Evolutionary conservation across 2,329 filamentous ascomycete species (phyloP).

Genomic region (Calonectria montana): DNA sequence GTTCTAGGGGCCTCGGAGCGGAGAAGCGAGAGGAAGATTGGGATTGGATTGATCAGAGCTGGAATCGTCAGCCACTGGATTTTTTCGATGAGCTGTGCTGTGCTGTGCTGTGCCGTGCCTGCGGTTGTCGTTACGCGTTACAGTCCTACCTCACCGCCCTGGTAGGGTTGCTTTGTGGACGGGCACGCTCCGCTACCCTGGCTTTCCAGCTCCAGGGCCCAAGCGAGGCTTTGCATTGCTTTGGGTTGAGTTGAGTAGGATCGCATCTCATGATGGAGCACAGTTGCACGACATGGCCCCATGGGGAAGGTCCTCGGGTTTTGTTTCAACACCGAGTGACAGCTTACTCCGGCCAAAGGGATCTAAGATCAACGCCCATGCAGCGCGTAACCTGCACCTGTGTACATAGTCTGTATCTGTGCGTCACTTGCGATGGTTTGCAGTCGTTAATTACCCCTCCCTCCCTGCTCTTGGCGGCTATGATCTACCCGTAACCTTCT

Average conservation of each 20-base stretch:
- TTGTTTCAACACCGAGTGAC: neutral
- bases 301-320: constrained; percentile 18
- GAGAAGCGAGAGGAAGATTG: neutral
- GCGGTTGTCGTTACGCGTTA: neutral
- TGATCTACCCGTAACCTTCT: constrained; percentile 7
- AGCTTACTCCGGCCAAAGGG: neutral
- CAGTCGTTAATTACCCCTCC: neutral
- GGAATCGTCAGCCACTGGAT: neutral
- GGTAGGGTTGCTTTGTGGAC: neutral
- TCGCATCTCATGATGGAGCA: neutral
- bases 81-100: neutral
- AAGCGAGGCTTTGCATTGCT: neutral
- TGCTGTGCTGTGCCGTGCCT: neutral
- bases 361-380: constrained; percentile 5
- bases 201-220: neutral
- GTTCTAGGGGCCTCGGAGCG: constrained; percentile 1
- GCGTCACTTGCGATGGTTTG: neutral
- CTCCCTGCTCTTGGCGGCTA: neutral
- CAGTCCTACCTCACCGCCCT: neutral
- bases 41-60: neutral
- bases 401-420: too few species aligned
- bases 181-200: neutral
- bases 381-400: neutral
- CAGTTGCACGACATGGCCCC: constrained; percentile 12
- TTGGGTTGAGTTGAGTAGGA: neutral